Evolutionary conservation across 1,284 basidiomycete genomes (phyloP).

Genomic region (Fomes fomentarius): DNA sequence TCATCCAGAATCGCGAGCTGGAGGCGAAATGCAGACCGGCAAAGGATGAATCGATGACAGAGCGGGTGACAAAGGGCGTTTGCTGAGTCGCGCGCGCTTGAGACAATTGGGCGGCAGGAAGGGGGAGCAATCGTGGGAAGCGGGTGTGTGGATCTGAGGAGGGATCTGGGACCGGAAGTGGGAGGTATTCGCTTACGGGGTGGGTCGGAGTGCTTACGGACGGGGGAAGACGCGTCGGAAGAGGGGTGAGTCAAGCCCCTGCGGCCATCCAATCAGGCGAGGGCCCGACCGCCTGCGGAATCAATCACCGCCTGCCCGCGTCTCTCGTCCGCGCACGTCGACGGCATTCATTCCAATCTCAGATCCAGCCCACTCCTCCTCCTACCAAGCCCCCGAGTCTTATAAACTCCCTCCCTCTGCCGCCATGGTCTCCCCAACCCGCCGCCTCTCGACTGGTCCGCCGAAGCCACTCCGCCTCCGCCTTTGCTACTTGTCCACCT

Average conservation of each 20-base stretch:
- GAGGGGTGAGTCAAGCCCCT: neutral
- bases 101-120: neutral
- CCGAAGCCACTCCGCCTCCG: slow-evolving; percentile 11
- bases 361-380: slow-evolving; percentile 14
- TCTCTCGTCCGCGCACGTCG: slow-evolving; percentile 2
- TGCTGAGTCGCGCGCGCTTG: neutral
- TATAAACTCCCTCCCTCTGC: slow-evolving; percentile 15
- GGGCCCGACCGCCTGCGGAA: slow-evolving; percentile 11
- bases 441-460: slow-evolving; percentile 9
- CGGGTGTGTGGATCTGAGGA: neutral
- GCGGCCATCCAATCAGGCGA: slow-evolving; percentile 13
- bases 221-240: slow-evolving; percentile 10
- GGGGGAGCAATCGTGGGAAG: slow-evolving; percentile 1
- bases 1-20: neutral
- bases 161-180: slow-evolving; percentile 8
- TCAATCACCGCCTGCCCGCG: slow-evolving; percentile 4
- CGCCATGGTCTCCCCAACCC: slow-evolving; percentile 17
- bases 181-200: slow-evolving; percentile 16
- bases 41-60: neutral
- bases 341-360: slow-evolving; percentile 25
- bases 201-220: slow-evolving; percentile 22
- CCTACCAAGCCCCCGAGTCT: slow-evolving; percentile 6
- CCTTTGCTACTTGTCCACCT: slow-evolving; percentile 3
- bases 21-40: neutral
- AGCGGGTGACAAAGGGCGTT: slow-evolving; percentile 2